Percentiles rank a stretch among this genome's conserved stretches.
Evolutionary conservation across 768 basidiomycete species (phyloP).

Genomic region (Mrakia blollopis): DNA sequence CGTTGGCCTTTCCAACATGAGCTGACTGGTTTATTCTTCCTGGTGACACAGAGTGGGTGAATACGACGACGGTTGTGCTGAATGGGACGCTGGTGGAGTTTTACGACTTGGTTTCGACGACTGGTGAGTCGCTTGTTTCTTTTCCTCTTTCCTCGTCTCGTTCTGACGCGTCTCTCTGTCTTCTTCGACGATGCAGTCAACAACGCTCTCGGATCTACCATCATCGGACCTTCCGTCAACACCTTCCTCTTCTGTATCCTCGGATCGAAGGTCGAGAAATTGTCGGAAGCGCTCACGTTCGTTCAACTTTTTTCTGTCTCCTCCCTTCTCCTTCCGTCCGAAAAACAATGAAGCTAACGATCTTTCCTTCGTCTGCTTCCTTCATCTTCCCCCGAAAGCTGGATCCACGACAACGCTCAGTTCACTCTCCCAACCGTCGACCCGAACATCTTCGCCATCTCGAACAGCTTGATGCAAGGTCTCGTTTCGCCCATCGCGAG

Average conservation of each 20-base stretch:
- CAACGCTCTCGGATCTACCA: slow-evolving; percentile 70
- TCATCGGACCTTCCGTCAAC: slow-evolving; percentile 72
- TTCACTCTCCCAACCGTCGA: slow-evolving; percentile 76
- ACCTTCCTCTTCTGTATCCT: slow-evolving; percentile 85
- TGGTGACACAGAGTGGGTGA: slow-evolving; percentile 60
- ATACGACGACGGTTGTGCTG: slow-evolving; percentile 76
- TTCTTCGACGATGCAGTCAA: slow-evolving; percentile 57
- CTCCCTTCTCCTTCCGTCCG: background rate
- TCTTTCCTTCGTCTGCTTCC: background rate
- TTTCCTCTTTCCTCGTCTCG: background rate
- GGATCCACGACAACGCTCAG: slow-evolving; percentile 79
- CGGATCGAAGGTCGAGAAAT: slow-evolving; percentile 81
- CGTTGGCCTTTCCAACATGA: no score
- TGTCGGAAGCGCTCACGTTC: background rate
- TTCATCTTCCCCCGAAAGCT: slow-evolving; percentile 57
- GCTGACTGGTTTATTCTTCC: background rate
- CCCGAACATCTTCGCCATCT: slow-evolving; percentile 68
- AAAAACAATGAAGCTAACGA: background rate
- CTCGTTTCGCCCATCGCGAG: slow-evolving; percentile 68
- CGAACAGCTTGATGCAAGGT: slow-evolving; percentile 64
- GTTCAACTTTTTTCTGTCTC: background rate
- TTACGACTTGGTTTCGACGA: slow-evolving; percentile 70
- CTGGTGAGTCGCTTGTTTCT: background rate
- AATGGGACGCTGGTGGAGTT: slow-evolving; percentile 79
- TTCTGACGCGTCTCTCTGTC: background rate